Evolutionary conservation across 23 red algal species (phyloP).

Genomic region (Rhodosorus marinus): DNA sequence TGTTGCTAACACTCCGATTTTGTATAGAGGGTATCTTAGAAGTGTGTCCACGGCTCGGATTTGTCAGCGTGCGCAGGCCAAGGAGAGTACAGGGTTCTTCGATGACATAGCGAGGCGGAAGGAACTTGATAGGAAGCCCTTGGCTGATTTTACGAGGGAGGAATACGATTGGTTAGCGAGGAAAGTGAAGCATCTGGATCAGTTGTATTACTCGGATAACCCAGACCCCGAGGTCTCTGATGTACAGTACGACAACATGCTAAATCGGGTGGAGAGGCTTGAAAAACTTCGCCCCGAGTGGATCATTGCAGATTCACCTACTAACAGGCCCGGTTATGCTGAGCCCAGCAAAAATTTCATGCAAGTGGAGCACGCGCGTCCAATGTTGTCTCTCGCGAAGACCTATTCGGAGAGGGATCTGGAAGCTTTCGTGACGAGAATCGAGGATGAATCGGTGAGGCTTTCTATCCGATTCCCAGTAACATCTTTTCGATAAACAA

Average conservation of each 20-base stretch:
- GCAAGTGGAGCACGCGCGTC: constrained; percentile 12
- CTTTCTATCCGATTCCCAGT: background rate
- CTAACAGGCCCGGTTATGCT: constrained; percentile 23
- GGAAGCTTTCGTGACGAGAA: constrained; percentile 11
- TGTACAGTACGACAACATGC: constrained; percentile 52
- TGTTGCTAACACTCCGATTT: too few species aligned
- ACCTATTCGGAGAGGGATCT: constrained; percentile 26
- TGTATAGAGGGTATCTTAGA: too few species aligned
- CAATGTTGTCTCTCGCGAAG: constrained; percentile 54
- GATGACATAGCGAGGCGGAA: too few species aligned
- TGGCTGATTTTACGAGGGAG: too few species aligned
- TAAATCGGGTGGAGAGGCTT: constrained; percentile 25
- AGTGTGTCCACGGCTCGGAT: too few species aligned
- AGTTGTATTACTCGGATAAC: constrained; percentile 32
- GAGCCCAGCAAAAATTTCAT: constrained; percentile 2
- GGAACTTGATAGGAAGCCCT: too few species aligned
- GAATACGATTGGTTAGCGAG: constrained; percentile 12
- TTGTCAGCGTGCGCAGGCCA: too few species aligned
- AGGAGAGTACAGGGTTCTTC: too few species aligned
- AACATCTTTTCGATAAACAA: background rate
- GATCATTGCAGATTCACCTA: constrained; percentile 32
- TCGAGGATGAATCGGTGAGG: too few species aligned
- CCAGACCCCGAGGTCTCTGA: constrained; percentile 35
- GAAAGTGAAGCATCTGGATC: constrained; percentile 22
- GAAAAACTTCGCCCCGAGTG: constrained; percentile 32